Evolutionary conservation across 345 rosid genomes (phyloP), one percentile per base, ranked within the genome.

Genomic region (Rhodomyrtus tomentosa): DNA sequence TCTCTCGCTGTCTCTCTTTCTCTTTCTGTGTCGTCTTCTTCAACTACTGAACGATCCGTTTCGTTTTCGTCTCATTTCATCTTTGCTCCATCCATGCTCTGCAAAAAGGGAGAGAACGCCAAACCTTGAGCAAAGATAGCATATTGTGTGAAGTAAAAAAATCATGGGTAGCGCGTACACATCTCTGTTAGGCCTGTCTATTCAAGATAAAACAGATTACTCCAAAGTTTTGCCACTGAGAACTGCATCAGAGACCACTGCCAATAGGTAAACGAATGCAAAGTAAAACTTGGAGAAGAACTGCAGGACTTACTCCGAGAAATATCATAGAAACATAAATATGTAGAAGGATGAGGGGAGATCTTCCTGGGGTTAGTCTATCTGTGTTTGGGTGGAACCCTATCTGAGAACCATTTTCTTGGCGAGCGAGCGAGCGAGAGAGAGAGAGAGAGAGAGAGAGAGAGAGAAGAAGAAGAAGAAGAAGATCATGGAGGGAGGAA

Each of bases 401-500:
- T 68, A 68, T 18, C 24, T 6, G 45, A 18, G 76, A 68, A 68
- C 21, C 24, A 5, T 68, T 38, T 82, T 83, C 84, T 82, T 84
- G n/a, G 79, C 16, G 42, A 53, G 27, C n/a, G n/a, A 54, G 83
- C 24, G 82, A 7, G 10, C 52, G 81, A 51, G 87, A 68, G 55
- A 83, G 80, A 62, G 87, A 45, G 54, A 52, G 50, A 45, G 9
- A n/a, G 27, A 40, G 56, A 48, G 51, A 72, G 36, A 7, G 76
- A 38, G 15, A 6, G 53, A 76, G 90, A 84, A 22, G 86, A 86
- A 7, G 87, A 88, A 85, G 85, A 90, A 38, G 86, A 88, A 88
- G 92, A 93, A 93, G 92, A 87, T 36, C 24, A 68, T 32, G 76
- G 45, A 68, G 45, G 89, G 85, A 79, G 89, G 76, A 68, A 8